Percentiles rank a stretch among this genome's conserved stretches.
phyloP scores from a whole-genome alignment of 2,329 filamentous ascomycete species.

The Aspergillus sp. region DNA sequence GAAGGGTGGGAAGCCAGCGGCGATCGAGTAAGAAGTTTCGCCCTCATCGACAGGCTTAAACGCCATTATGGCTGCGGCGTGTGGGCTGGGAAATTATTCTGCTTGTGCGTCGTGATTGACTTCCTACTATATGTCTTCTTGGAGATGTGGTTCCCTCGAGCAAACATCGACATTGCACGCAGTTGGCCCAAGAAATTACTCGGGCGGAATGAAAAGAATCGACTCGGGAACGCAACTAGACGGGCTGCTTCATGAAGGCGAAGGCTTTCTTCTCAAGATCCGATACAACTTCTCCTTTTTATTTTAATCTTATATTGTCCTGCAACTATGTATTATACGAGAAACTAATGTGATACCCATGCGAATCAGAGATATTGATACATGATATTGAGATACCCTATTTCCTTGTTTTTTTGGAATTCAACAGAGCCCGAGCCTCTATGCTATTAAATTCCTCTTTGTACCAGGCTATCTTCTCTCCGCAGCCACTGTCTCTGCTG shows the following conservation, averaged over 20 bases:
- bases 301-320: too few species aligned
- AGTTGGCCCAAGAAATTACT: slow-evolving; percentile 79
- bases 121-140: slow-evolving; percentile 85
- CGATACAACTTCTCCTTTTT: too few species aligned
- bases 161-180: slow-evolving; percentile 80
- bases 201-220: slow-evolving; percentile 7
- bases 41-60: slow-evolving; percentile 90
- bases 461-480: slow-evolving; percentile 24
- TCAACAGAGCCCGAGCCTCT: neutral
- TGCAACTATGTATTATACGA: neutral
- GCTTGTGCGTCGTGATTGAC: slow-evolving; percentile 88
- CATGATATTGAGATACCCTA: neutral
- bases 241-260: too few species aligned
- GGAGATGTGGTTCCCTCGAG: slow-evolving; percentile 80
- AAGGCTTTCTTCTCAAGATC: too few species aligned
- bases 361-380: slow-evolving; percentile 3
- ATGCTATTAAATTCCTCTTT: slow-evolving; percentile 11
- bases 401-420: neutral
- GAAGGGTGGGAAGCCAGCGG: slow-evolving; percentile 67
- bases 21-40: slow-evolving; percentile 74
- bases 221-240: neutral
- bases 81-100: slow-evolving; percentile 97
- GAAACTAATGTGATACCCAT: slow-evolving; percentile 3
- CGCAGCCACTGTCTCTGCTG: slow-evolving; percentile 21
- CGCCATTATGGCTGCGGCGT: slow-evolving; percentile 97